These are phyloP conservation scores for Cladosporium cucumerinum DNA, from an alignment of 2,329 filamentous ascomycete species.

Conservation along the genomic window DNA sequence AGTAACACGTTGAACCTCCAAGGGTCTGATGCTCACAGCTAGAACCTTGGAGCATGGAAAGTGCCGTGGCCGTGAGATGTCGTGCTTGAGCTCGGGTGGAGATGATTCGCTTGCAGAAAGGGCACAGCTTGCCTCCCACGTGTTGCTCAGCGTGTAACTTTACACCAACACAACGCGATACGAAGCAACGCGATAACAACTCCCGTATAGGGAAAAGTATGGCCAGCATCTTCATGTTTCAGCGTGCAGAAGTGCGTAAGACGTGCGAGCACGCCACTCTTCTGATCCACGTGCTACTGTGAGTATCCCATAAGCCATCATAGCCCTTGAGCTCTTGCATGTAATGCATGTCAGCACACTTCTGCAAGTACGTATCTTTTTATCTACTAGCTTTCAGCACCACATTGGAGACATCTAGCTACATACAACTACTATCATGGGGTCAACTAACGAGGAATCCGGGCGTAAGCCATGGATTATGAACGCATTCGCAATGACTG, in stretches of 20 bases:
- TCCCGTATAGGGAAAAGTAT: neutral
- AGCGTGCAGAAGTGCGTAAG: slow-evolving; percentile 3
- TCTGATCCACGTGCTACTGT: neutral
- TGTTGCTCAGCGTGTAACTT: neutral
- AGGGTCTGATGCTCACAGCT: no score
- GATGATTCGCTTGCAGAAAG: neutral
- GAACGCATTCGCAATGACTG: slow-evolving; percentile 49
- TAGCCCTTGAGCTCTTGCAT: neutral
- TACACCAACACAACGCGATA: neutral
- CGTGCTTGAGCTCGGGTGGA: neutral
- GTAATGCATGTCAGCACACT: slow-evolving; percentile 1
- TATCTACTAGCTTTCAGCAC: neutral
- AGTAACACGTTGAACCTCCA: neutral
- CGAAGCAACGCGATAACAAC: neutral
- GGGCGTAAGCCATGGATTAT: slow-evolving; percentile 41
- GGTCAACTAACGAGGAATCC: neutral
- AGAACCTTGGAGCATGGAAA: neutral
- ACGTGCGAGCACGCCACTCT: slow-evolving; percentile 14
- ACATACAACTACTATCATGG: neutral
- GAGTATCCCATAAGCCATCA: neutral
- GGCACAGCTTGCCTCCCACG: neutral
- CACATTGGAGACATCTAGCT: neutral
- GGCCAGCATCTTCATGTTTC: neutral
- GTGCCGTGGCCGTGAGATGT: neutral
- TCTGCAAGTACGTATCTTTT: neutral